A percentile compares a stretch with the other conserved stretches of the same genome.
Conservation (phyloP, 768 basidiomycete species). For the Paxillus involutus region DNA sequence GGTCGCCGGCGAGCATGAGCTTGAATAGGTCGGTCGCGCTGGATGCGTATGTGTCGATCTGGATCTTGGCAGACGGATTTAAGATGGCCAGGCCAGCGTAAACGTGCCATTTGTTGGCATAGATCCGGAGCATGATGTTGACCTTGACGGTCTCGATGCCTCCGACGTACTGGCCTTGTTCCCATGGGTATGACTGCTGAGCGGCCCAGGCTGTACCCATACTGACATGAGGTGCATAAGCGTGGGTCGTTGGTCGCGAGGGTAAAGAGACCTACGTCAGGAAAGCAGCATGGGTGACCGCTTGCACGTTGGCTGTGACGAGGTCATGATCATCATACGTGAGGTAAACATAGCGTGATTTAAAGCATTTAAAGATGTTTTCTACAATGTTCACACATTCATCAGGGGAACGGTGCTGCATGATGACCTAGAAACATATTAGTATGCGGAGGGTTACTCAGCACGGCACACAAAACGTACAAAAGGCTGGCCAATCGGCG, state of each 20-base stretch:
- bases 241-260: background rate
- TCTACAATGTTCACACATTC: conserved; percentile 77
- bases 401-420: conserved; percentile 80
- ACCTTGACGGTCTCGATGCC: conserved; percentile 97
- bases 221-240: conserved; percentile 40
- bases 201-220: conserved; percentile 98
- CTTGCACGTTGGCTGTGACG: conserved; percentile 98
- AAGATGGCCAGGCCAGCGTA: conserved; percentile 98
- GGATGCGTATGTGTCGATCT: conserved; percentile 90
- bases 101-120: conserved; percentile 97
- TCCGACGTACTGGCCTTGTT: conserved; percentile 90
- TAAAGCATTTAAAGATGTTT: conserved; percentile 73
- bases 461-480: conserved; percentile 42
- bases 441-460: background rate
- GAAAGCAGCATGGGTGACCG: conserved; percentile 97
- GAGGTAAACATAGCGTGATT: conserved; percentile 86
- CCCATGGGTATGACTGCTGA: conserved; percentile 86
- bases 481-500: conserved; percentile 85
- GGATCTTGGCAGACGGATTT: conserved; percentile 84
- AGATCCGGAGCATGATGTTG: conserved; percentile 95
- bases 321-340: conserved; percentile 96
- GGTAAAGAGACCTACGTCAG: conserved; percentile 59
- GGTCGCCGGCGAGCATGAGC: conserved; percentile 75
- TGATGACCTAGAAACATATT: conserved; percentile 66
- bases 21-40: conserved; percentile 91